Base-by-base conservation (phyloP, 2,329 filamentous ascomycete species). In the Juglanconis oblonga region DNA sequence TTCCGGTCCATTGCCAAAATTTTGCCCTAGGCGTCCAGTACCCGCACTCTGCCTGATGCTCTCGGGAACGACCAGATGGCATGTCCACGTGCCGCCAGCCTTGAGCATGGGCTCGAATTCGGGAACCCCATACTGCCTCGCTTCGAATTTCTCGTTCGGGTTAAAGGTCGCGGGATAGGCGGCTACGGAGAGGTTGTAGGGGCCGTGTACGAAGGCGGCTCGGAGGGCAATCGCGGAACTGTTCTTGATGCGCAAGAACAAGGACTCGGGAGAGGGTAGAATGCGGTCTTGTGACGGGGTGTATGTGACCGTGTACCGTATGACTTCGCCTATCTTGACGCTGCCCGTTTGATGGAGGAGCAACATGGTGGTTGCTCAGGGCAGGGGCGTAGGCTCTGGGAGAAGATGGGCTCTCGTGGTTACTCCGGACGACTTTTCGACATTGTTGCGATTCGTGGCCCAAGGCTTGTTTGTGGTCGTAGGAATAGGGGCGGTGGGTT, bases 81-180 rank as follows among this genome's bases (percentile, higher is more conserved):
- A 90, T 67, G 87, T 85, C 90, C 93, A 99, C 50, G 83, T 87
- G 6, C 92, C 93, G 35, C 93, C 95, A 8, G 95, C 93, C 79
- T 98, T 98, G 71, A 99, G 83, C 79, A 97, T 94, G 51, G 95
- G 94, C 76, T 99, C 95, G 70, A 95, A 99, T 68, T 96, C 90
- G 14, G 95, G 95, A 1, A 89, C 83, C 51, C 91, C 91, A 76
- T 92, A 87, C 55, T 81, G 80, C 55, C 87, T 83, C 1, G 88
- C 83, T 60, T 87, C 84, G 48, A 90, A 87, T 71, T 91, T 92
- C 65, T 82, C 79, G 74, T 97, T 92, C 2, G 94, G 92, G 68
- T 93, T 84, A 77, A 95, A 98, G 51, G 82, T 85, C 14, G 90
- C 82, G 0, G 94, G 92, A 68, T 96, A 96, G 31, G 92, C 90